Evolutionary conservation across 768 basidiomycete genomes (phyloP).

Genomic region (Gloeophyllum trabeum): DNA sequence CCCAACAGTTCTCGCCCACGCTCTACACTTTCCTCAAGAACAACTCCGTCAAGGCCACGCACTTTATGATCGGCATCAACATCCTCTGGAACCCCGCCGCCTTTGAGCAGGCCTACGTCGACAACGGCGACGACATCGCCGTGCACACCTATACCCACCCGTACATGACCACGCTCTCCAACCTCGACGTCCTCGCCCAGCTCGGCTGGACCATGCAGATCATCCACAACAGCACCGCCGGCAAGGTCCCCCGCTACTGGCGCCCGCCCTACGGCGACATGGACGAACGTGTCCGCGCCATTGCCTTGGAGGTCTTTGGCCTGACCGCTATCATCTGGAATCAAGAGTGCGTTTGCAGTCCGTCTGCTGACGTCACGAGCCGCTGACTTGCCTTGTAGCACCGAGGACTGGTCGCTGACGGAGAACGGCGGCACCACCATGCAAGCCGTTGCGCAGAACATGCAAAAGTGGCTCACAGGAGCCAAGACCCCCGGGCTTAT

Average conservation of each 20-base stretch:
- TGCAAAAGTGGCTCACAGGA: conserved; percentile 31
- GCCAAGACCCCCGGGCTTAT: conserved; percentile 72
- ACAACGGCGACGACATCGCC: conserved; percentile 25
- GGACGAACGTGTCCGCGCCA: conserved; percentile 75
- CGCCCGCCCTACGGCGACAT: conserved; percentile 82
- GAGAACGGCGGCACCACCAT: conserved; percentile 29
- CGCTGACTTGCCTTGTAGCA: conserved; percentile 26
- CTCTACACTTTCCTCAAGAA: conserved; percentile 28
- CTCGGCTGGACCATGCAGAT: conserved; percentile 76
- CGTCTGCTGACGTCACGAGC: conserved; percentile 1
- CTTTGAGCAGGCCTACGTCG: conserved; percentile 23
- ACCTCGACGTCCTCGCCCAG: conserved; percentile 59
- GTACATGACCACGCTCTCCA: conserved; percentile 68
- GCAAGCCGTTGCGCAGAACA: conserved; percentile 30
- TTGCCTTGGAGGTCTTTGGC: conserved; percentile 82
- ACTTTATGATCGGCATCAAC: conserved; percentile 36
- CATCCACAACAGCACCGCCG: conserved; percentile 73
- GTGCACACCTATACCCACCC: conserved; percentile 65
- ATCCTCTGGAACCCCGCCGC: conserved; percentile 20
- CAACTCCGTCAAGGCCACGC: conserved; percentile 27
- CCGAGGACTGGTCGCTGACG: conserved; percentile 70
- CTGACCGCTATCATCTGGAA: conserved; percentile 86
- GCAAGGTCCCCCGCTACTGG: conserved; percentile 69
- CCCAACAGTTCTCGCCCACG: conserved; percentile 9
- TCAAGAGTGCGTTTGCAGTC: conserved; percentile 50